Percentiles rank a stretch among this genome's conserved stretches.
These are phyloP conservation scores for Colletotrichum tropicicola DNA, from an alignment of 2,329 filamentous ascomycete genomes.

Conservation along the genomic window DNA sequence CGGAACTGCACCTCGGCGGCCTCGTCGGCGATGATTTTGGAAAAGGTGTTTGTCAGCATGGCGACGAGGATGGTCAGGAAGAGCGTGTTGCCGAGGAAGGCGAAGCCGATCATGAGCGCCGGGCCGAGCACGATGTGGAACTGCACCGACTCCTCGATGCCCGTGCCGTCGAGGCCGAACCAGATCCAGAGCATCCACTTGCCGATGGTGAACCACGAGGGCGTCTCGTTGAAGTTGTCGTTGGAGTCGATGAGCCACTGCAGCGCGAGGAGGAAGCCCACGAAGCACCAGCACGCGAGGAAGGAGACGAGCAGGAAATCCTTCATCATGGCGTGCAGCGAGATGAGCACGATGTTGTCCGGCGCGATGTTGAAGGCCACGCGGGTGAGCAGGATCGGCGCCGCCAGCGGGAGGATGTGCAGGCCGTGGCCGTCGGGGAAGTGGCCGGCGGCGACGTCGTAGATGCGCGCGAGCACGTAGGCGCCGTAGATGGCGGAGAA, in stretches of 20 bases:
- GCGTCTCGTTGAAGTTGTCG: slow-evolving; percentile 37
- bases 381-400: slow-evolving; percentile 74
- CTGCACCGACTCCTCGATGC: slow-evolving; percentile 59
- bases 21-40: slow-evolving; percentile 74
- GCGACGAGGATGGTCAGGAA: slow-evolving; percentile 80
- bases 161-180: slow-evolving; percentile 76
- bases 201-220: slow-evolving; percentile 63
- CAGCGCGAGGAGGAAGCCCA: slow-evolving; percentile 75
- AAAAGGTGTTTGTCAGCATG: slow-evolving; percentile 78
- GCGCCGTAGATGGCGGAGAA: slow-evolving; percentile 70
- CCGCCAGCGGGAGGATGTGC: slow-evolving; percentile 72
- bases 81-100: slow-evolving; percentile 78
- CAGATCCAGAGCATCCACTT: slow-evolving; percentile 86
- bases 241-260: slow-evolving; percentile 63
- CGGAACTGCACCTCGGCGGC: slow-evolving; percentile 77
- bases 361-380: slow-evolving; percentile 78
- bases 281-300: slow-evolving; percentile 67
- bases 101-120: slow-evolving; percentile 75
- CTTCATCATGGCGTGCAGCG: slow-evolving; percentile 77
- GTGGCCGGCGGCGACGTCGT: slow-evolving; percentile 52
- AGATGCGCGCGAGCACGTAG: slow-evolving; percentile 69
- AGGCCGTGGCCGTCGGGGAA: slow-evolving; percentile 61
- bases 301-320: slow-evolving; percentile 75
- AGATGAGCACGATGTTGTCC: slow-evolving; percentile 80
- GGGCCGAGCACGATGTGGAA: slow-evolving; percentile 76